phyloP scores from a whole-genome alignment of 208 protist species.

The Acanthamoeba castellanii region DNA sequence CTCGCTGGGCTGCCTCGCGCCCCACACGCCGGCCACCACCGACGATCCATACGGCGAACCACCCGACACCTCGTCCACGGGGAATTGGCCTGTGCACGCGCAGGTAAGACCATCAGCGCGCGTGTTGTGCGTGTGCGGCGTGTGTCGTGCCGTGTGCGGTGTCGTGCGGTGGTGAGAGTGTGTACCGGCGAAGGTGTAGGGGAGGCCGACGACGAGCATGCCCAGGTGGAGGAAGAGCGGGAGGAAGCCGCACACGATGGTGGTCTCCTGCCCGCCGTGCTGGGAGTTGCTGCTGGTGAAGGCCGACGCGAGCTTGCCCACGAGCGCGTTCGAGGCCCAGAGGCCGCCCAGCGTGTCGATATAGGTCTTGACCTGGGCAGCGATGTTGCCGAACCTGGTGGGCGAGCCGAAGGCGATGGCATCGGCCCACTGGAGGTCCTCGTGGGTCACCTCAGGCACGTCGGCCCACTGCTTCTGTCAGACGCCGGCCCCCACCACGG shows the following conservation, averaged over 20 bases:
- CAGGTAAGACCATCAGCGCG: neutral
- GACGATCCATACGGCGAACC: constrained; percentile 70
- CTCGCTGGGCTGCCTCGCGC: constrained; percentile 52
- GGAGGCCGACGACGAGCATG: constrained; percentile 77
- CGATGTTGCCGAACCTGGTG: constrained; percentile 72
- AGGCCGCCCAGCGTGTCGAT: constrained; percentile 69
- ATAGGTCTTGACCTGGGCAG: constrained; percentile 75
- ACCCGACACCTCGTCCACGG: constrained; percentile 24
- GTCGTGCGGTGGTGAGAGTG: too few species aligned
- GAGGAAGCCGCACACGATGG: constrained; percentile 56
- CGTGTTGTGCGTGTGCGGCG: neutral
- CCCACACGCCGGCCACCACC: constrained; percentile 66
- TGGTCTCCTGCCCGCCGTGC: constrained; percentile 80
- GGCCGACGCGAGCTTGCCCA: constrained; percentile 76
- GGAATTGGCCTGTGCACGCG: neutral
- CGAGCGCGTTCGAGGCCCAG: constrained; percentile 72
- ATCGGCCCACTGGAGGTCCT: constrained; percentile 68
- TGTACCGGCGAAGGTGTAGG: constrained; percentile 54
- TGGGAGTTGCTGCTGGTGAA: constrained; percentile 75
- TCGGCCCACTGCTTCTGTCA: constrained; percentile 73
- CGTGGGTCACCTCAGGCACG: constrained; percentile 63
- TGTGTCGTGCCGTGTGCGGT: too few species aligned
- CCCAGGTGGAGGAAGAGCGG: constrained; percentile 76
- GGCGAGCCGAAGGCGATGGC: constrained; percentile 75
- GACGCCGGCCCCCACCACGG: too few species aligned